Evolutionary conservation across 2,329 filamentous ascomycete species (phyloP).

Genomic region (Curvularia sp.): DNA sequence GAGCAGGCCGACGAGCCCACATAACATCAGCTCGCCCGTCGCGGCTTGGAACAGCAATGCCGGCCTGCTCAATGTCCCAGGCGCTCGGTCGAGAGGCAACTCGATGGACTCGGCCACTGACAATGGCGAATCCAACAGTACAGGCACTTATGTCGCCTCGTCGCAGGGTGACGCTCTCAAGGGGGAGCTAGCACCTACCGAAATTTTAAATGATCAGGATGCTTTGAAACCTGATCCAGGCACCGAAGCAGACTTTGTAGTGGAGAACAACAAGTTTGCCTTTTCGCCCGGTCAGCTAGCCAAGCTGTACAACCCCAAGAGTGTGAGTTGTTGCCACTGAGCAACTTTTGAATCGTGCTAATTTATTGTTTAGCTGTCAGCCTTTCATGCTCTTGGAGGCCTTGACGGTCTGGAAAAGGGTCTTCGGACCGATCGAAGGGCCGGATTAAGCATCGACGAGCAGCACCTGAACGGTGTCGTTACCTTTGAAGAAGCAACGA

Average conservation of each 20-base stretch:
- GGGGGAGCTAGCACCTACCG: constrained; percentile 54
- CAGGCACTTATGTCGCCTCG: constrained; percentile 64
- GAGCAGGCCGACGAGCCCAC: constrained; percentile 70
- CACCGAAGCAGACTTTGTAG: constrained; percentile 71
- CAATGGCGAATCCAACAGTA: constrained; percentile 61
- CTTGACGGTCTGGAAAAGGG: constrained; percentile 76
- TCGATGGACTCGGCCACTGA: constrained; percentile 70
- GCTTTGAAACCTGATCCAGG: constrained; percentile 79
- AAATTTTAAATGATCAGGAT: constrained; percentile 69
- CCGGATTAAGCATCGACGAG: constrained; percentile 76
- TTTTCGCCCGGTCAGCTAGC: constrained; percentile 82
- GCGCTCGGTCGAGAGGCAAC: constrained; percentile 67
- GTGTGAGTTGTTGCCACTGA: constrained; percentile 54
- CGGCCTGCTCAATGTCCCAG: constrained; percentile 69
- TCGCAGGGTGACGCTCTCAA: constrained; percentile 53
- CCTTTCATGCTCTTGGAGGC: constrained; percentile 78
- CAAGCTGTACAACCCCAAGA: constrained; percentile 83
- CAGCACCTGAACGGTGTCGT: constrained; percentile 67
- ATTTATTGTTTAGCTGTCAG: constrained; percentile 40
- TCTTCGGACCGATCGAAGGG: constrained; percentile 68
- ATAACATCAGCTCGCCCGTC: constrained; percentile 71
- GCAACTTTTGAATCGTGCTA: background rate
- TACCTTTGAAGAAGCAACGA: constrained; percentile 70
- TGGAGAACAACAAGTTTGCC: constrained; percentile 79
- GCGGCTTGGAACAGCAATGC: constrained; percentile 61